Base-by-base conservation (phyloP, 2,329 filamentous ascomycete species). In the Botryosphaeria dothidea region DNA sequence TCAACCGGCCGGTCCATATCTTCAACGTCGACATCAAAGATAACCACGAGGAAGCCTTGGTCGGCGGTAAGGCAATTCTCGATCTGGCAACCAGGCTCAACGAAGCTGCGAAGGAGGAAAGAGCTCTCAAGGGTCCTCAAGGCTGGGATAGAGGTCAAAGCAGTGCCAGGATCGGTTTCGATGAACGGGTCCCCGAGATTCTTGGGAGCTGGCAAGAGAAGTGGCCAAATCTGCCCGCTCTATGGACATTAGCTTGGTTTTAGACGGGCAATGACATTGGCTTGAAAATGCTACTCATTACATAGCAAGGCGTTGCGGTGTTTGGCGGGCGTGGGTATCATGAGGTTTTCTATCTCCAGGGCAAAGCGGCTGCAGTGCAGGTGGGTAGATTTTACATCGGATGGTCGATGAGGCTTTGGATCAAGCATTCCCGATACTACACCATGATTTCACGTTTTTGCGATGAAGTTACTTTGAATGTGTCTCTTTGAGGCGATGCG, bases 21-120 rank as follows among this genome's bases (percentile, higher is more conserved):
- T 96, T 99, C 83, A 99, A 99, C 72, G 90, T 99, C 63, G 95
- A 99, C 76, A 99, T 99, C 74, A 94, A 91, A 77, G 95, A 99
- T 79, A 99, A 98, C 74, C 95, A 98, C 74, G 94, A 99, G 77
- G 95, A 99, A 78, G 95, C 95, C 0, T 84, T 94, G 23, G 86
- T 97, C 2, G 95, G 95, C 9, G 95, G 95, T 1, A 88, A 90
- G 70, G 95, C 92, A 49, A 99, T 99, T 66, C 84, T 98, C 41
- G 95, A 99, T 73, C 84, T 99, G 38, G 95, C 95, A 0, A 87
- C 94, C 73, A 88, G 88, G 34, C 81, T 99, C 66, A 98, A 98
- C 74, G 85, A 87, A 19, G 91, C 88, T 0, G 95, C 95, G 0
- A 83, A 79, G 29, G 88, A 93, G 74, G 94, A 97, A 78, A 84